A percentile compares a stretch with the other conserved stretches of the same genome.
phyloP scores from a whole-genome alignment of 176 grass and related monocot species.

The Oryza officinalis region DNA sequence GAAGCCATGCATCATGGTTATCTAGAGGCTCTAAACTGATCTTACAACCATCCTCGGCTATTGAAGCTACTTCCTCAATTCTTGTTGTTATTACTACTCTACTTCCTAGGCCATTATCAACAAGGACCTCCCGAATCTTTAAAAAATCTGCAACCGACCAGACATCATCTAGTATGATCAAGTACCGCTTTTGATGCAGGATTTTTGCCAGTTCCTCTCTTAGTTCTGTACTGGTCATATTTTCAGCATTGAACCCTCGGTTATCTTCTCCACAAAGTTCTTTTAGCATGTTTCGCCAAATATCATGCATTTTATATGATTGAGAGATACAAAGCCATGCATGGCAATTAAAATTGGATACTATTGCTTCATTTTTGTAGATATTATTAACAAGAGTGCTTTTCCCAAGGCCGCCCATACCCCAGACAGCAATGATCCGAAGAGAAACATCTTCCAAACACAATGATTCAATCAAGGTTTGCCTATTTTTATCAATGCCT shows the following conservation, averaged over 20 bases:
- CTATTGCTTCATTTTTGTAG: slow-evolving; percentile 21
- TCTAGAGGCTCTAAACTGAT: neutral
- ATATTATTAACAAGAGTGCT: slow-evolving; percentile 39
- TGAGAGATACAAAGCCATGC: slow-evolving; percentile 31
- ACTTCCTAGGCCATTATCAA: slow-evolving; percentile 3
- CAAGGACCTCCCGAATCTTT: no score
- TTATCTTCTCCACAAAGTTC: slow-evolving; percentile 10
- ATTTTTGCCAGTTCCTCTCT: neutral
- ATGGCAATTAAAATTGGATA: slow-evolving; percentile 22
- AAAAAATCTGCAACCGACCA: neutral
- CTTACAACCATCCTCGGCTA: neutral
- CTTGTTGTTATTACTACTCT: neutral
- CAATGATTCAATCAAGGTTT: slow-evolving; percentile 12
- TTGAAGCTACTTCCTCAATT: neutral
- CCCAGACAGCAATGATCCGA: slow-evolving; percentile 27
- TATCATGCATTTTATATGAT: no score
- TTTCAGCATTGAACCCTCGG: neutral
- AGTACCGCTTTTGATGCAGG: slow-evolving; percentile 19
- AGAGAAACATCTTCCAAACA: neutral
- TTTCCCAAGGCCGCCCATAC: slow-evolving; percentile 44
- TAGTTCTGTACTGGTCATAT: slow-evolving; percentile 17
- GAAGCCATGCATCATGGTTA: neutral
- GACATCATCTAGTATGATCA: slow-evolving; percentile 54
- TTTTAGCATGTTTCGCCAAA: slow-evolving; percentile 32
- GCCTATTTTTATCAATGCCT: slow-evolving; percentile 19